Evolutionary conservation across 257 asterid genomes (phyloP), one percentile per base, ranked within the genome.

Genomic region (Ophiorrhiza pumila): DNA sequence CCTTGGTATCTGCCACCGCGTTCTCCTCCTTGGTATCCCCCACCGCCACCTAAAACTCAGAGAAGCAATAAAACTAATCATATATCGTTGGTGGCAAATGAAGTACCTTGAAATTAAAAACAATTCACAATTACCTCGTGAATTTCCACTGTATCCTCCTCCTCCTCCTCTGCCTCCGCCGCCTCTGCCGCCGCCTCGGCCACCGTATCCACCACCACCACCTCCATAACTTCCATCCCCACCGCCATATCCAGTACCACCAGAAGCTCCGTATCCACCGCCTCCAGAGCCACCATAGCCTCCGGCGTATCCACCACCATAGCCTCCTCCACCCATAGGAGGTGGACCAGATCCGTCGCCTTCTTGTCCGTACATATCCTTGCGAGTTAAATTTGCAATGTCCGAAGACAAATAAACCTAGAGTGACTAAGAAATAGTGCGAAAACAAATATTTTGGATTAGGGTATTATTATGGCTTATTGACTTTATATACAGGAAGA

Each of bases 301-400:
- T 29, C 69, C 66, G 1, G 74, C 86, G 17, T 31, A 60, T 18
- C 83, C 80, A 4, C 86, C 80, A 5, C 87, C 95, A 68, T 83
- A 85, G 17, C 88, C 90, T 10, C 88, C 90, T 8, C 92, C 92
- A 45, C 88, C 87, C 81, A 78, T 64, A 42, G 88, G 83, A 46
- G 85, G 88, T 8, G 81, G 84, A 66, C 90, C 90, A 83, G 97
- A 91, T 86, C 97, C 95, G 70, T 81, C 90, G 35, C 93, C 90
- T 78, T 86, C 93, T 65, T 86, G 88, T 37, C 97, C 96, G 78
- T 91, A 89, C 83, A 81, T 80, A 35, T 71, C 81, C 45, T 63
- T 52, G 7, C 20, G 65, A 49, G 52, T 39, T 20, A 50, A 75
- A 0, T 25, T 20, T 32, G 52, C 31, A 15, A 25, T 27, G 43